Conservation (phyloP, 768 basidiomycete species). For the Russula sp. region DNA sequence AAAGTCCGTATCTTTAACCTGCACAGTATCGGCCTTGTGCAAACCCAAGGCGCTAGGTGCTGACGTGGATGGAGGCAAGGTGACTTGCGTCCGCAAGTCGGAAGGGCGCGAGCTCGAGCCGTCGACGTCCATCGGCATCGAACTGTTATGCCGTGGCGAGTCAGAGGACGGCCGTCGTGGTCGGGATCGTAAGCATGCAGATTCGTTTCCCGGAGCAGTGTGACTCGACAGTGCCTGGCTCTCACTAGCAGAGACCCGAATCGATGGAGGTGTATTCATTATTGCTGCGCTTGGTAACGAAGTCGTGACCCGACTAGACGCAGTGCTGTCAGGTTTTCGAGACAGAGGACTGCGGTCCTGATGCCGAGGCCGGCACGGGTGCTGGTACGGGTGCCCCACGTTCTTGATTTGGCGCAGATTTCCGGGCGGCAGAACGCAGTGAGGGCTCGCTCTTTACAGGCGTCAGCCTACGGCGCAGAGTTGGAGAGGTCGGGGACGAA, state of each 20-base stretch:
- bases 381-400: neutral
- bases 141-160: constrained; percentile 23
- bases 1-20: constrained; percentile 80
- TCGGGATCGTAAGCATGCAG: neutral
- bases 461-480: constrained; percentile 10
- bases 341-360: too few relatives aligned
- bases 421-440: constrained; percentile 4
- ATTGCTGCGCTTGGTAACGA: too few relatives aligned
- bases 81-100: constrained; percentile 40
- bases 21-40: constrained; percentile 49
- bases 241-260: constrained; percentile 16
- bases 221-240: neutral
- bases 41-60: constrained; percentile 35
- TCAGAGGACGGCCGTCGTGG: constrained; percentile 24
- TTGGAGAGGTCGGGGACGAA: constrained; percentile 11
- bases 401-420: neutral
- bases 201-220: neutral
- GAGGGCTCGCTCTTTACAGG: constrained; percentile 20
- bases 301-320: too few relatives aligned
- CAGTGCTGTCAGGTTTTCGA: too few relatives aligned
- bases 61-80: constrained; percentile 42
- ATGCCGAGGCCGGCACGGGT: too few relatives aligned
- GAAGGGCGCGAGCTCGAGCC: constrained; percentile 40
- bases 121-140: constrained; percentile 30
- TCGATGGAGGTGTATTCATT: constrained; percentile 2